These are phyloP conservation scores for Lecanicillium sp. DNA, from an alignment of 2,329 filamentous ascomycete genomes.

Conservation along the genomic window DNA sequence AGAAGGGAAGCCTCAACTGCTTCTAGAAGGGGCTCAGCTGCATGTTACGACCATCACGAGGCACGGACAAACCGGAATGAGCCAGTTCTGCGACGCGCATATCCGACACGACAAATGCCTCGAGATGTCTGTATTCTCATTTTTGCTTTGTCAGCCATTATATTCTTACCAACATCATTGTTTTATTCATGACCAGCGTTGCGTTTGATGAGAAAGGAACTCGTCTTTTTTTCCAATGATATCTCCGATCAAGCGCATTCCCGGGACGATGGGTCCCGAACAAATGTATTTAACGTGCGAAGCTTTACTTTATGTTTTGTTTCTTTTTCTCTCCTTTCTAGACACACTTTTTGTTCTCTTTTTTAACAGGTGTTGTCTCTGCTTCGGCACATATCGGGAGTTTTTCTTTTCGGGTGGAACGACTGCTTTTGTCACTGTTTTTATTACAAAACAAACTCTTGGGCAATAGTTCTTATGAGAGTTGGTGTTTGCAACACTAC, in stretches of 20 bases:
- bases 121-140: neutral
- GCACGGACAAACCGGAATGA: neutral
- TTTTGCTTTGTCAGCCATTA: neutral
- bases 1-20: constrained; percentile 94
- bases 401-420: too few relatives aligned
- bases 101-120: neutral
- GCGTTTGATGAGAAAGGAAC: constrained; percentile 5
- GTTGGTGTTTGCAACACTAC: too few relatives aligned
- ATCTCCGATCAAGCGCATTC: neutral
- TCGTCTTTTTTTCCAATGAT: neutral
- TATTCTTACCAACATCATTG: neutral
- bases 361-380: neutral
- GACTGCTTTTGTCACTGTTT: too few relatives aligned
- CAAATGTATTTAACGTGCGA: neutral
- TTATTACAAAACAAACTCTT: too few relatives aligned
- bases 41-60: neutral
- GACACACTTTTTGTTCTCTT: neutral
- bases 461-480: too few relatives aligned
- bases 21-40: constrained; percentile 54
- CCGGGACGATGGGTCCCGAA: neutral
- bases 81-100: too few relatives aligned
- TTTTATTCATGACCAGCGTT: constrained; percentile 1
- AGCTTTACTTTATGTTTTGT: neutral
- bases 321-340: neutral
- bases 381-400: too few relatives aligned